Evolutionary conservation across 371 early-diverging fungal genomes (phyloP).

Genomic region (Vairimorpha necatrix): DNA sequence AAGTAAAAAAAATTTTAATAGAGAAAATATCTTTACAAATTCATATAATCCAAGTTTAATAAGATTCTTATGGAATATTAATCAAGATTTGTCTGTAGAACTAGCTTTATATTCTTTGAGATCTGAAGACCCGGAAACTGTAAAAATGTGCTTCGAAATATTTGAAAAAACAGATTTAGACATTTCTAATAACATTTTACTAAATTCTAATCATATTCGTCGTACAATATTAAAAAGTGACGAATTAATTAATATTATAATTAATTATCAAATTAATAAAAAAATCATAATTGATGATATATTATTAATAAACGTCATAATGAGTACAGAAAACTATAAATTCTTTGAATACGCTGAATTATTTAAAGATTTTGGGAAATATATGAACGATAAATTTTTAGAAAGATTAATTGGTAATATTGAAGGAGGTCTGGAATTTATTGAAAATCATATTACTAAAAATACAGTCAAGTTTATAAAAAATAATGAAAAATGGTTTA

Average conservation of each 20-base stretch:
- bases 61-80: constrained; percentile 34
- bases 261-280: constrained; percentile 44
- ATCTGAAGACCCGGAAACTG: constrained; percentile 47
- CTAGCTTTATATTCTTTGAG: constrained; percentile 41
- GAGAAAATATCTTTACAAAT: constrained; percentile 27
- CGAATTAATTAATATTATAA: constrained; percentile 23
- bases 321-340: neutral
- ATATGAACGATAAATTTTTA: constrained; percentile 52
- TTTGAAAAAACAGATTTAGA: constrained; percentile 16
- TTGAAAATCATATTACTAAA: constrained; percentile 17
- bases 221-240: constrained; percentile 41
- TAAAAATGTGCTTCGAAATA: constrained; percentile 39
- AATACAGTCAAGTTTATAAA: constrained; percentile 47
- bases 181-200: neutral
- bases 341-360: constrained; percentile 52
- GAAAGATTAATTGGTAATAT: constrained; percentile 47
- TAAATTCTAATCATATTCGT: constrained; percentile 45
- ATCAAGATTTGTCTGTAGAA: neutral
- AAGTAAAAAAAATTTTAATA: constrained; percentile 24
- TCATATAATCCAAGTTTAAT: constrained; percentile 25
- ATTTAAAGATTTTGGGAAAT: constrained; percentile 55
- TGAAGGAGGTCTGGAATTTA: constrained; percentile 43
- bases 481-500: constrained; percentile 50
- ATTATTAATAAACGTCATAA: constrained; percentile 44
- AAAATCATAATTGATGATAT: constrained; percentile 39